Conservation (phyloP, 208 protist genomes). For the Jaenimonas drosophilae region DNA sequence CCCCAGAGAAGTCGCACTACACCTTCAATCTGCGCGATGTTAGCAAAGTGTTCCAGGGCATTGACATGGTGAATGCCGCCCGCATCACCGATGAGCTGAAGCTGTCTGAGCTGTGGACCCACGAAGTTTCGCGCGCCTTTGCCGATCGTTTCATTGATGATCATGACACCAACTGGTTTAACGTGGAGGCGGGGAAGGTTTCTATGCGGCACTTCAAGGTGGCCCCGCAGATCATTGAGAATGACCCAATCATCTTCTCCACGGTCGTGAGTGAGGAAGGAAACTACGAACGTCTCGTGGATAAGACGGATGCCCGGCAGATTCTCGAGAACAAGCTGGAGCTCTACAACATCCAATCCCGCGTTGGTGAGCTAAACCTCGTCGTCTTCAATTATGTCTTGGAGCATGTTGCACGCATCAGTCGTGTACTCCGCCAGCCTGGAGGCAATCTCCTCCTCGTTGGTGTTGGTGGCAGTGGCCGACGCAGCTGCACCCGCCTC, state of each 20-base stretch:
- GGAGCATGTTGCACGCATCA: slow-evolving; percentile 94
- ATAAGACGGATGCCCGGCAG: slow-evolving; percentile 57
- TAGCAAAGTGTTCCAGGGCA: slow-evolving; percentile 91
- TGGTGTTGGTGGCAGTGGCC: slow-evolving; percentile 95
- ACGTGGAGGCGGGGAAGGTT: slow-evolving; percentile 56
- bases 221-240: slow-evolving; percentile 11
- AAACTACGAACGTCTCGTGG: slow-evolving; percentile 82
- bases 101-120: slow-evolving; percentile 87
- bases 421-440: slow-evolving; percentile 93
- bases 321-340: slow-evolving; percentile 84
- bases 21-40: slow-evolving; percentile 98
- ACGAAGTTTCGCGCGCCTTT: slow-evolving; percentile 94
- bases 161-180: slow-evolving; percentile 88
- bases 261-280: slow-evolving; percentile 79
- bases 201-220: slow-evolving; percentile 80
- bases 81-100: slow-evolving; percentile 58
- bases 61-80: slow-evolving; percentile 69
- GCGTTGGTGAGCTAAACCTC: slow-evolving; percentile 81
- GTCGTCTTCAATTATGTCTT: slow-evolving; percentile 96
- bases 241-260: slow-evolving; percentile 57
- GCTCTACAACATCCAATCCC: slow-evolving; percentile 76
- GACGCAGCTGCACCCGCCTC: slow-evolving; percentile 91
- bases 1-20: slow-evolving; percentile 97
- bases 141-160: slow-evolving; percentile 92
- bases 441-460: slow-evolving; percentile 93